Conservation (phyloP, 2,329 filamentous ascomycete genomes). For the Hypocrella siamensis region DNA sequence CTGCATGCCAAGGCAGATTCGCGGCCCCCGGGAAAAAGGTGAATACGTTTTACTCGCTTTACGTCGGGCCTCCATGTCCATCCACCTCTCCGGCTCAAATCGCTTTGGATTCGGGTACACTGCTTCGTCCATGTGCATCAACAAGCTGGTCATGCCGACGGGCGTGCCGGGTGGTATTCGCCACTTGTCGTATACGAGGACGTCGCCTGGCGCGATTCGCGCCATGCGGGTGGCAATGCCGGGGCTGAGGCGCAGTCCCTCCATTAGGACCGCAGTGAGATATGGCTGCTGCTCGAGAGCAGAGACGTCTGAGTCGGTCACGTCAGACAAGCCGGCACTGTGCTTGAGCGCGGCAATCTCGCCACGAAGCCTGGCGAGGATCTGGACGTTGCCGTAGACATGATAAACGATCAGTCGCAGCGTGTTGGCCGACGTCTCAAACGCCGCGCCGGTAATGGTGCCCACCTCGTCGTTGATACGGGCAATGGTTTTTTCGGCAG, state of each 20-base stretch:
- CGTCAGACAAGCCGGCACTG: background rate
- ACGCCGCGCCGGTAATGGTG: conserved; percentile 17
- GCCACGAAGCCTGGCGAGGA: conserved; percentile 12
- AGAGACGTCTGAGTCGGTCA: background rate
- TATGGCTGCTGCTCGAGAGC: conserved; percentile 13
- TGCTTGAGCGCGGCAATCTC: conserved; percentile 13
- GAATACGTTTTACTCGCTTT: background rate
- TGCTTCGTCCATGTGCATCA: conserved; percentile 9
- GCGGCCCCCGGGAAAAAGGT: background rate
- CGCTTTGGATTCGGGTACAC: conserved; percentile 9
- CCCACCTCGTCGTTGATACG: conserved; percentile 18
- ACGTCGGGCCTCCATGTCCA: background rate
- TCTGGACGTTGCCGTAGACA: conserved; percentile 15
- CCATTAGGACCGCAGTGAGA: conserved; percentile 19
- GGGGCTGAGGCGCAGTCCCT: conserved; percentile 23
- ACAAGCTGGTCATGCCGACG: conserved; percentile 19
- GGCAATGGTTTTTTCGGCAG: conserved; percentile 14
- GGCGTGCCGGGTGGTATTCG: conserved; percentile 13
- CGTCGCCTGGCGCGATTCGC: conserved; percentile 11
- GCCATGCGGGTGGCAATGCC: conserved; percentile 14
- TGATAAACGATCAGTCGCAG: conserved; percentile 18
- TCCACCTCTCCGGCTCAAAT: conserved; percentile 14
- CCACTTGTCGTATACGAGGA: conserved; percentile 12
- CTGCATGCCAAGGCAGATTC: background rate
- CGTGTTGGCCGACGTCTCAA: conserved; percentile 18